phyloP scores from a whole-genome alignment of 2,329 filamentous ascomycete species.

The Dendrostoma leiphaemia region DNA sequence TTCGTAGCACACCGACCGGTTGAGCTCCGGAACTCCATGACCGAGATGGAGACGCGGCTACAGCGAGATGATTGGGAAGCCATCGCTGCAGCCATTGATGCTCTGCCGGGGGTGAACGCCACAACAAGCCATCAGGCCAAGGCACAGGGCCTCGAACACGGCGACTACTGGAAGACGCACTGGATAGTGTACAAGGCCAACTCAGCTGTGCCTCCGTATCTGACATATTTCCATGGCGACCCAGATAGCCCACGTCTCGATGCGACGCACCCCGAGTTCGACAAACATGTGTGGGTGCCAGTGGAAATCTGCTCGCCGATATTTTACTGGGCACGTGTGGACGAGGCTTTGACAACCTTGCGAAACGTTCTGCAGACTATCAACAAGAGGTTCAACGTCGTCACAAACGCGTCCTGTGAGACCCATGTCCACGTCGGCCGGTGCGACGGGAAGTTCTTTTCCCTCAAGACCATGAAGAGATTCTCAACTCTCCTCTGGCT shows the following conservation, averaged over 20 bases:
- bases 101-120: slow-evolving; percentile 23
- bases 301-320: slow-evolving; percentile 38
- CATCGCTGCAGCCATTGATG: slow-evolving; percentile 6
- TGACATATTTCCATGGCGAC: slow-evolving; percentile 23
- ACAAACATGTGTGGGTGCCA: slow-evolving; percentile 31
- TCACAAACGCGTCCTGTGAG: slow-evolving; percentile 37
- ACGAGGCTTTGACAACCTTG: slow-evolving; percentile 20
- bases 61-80: slow-evolving; percentile 10
- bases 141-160: slow-evolving; percentile 22
- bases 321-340: slow-evolving; percentile 25
- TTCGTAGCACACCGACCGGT: slow-evolving; percentile 15
- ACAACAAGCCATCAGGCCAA: slow-evolving; percentile 28
- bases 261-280: slow-evolving; percentile 11
- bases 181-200: slow-evolving; percentile 42
- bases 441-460: slow-evolving; percentile 29
- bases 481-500: slow-evolving; percentile 36
- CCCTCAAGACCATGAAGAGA: slow-evolving; percentile 32
- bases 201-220: slow-evolving; percentile 31
- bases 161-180: slow-evolving; percentile 33
- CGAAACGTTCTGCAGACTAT: slow-evolving; percentile 26
- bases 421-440: slow-evolving; percentile 39
- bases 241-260: slow-evolving; percentile 4
- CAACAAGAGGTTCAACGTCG: slow-evolving; percentile 23
- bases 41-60: slow-evolving; percentile 10
- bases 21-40: slow-evolving; percentile 11